Evolutionary conservation across 2,329 filamentous ascomycete genomes (phyloP), one percentile per base, ranked within the genome.

Genomic region (Colletotrichum spinosum): DNA sequence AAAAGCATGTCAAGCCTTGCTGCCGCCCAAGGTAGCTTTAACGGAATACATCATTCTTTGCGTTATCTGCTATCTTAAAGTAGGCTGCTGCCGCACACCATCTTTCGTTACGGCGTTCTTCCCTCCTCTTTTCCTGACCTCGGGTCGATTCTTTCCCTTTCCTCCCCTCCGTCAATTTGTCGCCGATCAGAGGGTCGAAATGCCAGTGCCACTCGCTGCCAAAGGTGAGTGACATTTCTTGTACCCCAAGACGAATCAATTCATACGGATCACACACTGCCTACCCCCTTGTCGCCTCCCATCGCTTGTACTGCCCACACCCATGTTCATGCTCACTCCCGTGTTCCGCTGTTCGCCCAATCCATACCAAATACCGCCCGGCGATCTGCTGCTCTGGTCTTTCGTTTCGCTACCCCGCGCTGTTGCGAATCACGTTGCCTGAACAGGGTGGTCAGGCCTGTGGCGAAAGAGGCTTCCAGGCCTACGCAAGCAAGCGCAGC

Each of bases 121-220:
- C 33, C 41, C 41, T 25, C 53, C 50, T 44, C 39, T 48, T 6
- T 25, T 25, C 25, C 2, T 44, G 55, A 57, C 60, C 53, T 50
- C 35, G 38, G 58, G 34, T 52, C 51, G 2, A 52, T 56, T 33
- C 37, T 33, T 35, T 52, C 11, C 37, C 10, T 48, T 45, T 33
- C n/a, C 25, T 17, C 34, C 8, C 34, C 45, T 51, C 35, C 34
- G 39, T 17, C 17, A 37, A 46, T 35, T 41, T 57, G 46, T 48
- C 50, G 63, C 39, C 44, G 58, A 53, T 52, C 42, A 63, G 37
- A 54, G 63, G 53, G 42, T 45, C 48, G n/a, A 56, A 56, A 67
- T 67, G 65, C 65, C 65, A 11, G 53, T 67, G 39, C 65, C 65
- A 50, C 66, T 67, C 33, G 65, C 65, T 52, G 65, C 65, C 45